Evolutionary conservation across 2,329 filamentous ascomycete genomes (phyloP), one percentile per base, ranked within the genome.

Genomic region (Aquanectria penicillioides): DNA sequence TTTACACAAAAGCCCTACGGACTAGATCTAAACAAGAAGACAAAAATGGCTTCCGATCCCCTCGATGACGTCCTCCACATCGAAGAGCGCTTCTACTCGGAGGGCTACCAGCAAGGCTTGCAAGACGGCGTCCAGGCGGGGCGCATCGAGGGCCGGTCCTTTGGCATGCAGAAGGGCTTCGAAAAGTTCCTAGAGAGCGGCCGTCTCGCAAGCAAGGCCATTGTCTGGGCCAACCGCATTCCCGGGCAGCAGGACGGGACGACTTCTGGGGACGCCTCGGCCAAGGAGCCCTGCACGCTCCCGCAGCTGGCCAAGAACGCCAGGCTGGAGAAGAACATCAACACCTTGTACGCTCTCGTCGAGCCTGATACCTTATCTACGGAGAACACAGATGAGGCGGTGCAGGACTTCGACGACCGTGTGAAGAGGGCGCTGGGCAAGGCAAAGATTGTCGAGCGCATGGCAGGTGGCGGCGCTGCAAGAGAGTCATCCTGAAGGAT

Each of bases 141-240:
- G 33, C 88, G 89, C 57, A 87, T 92, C 64, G 95, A 99, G 82
- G 95, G 95, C 60, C 91, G 93, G 48, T 86, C 93, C 17, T 93
- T 98, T 72, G 95, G 94, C 1, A 86, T 98, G 36, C 91, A 96
- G 73, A 95, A 94, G 64, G 94, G 94, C 0, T 98, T 95, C 69
- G 92, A 97, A 69, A 98, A 97, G 77, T 97, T 96, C 71, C 73
- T 91, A 36, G 89, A 93, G 62, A 86, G 93, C 74, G 94, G 94
- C 3, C 83, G 84, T 57, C 77, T 98, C 26, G 89, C 94, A 68
- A 92, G 93, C 38, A 89, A 88, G 69, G 88, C 92, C 12, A 78
- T 91, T 20, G 82, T 98, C n/a, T 98, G 94, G 94, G 88, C 89
- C 11, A 90, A 91, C 59, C 83, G 93, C 51, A 76, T 93, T 10